Evolutionary conservation across 441 rosid species (phyloP).

Genomic region (Euphorbia schlechtendalii): DNA sequence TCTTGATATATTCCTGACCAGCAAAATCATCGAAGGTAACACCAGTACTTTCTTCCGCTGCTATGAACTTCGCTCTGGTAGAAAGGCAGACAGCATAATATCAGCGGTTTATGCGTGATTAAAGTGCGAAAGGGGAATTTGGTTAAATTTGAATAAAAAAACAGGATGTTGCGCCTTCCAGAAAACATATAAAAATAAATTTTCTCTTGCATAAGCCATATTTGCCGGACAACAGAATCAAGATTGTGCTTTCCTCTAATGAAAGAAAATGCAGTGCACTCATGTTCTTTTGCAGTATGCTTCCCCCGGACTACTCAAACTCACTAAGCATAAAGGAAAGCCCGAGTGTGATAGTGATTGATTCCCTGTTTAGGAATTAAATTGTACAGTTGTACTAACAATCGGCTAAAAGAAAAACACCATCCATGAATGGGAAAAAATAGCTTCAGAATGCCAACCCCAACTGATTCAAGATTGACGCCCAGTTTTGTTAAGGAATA

Average conservation of each 20-base stretch:
- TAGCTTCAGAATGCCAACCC: background rate
- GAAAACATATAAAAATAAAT: no score
- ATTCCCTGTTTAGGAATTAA: no score
- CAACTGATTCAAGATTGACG: background rate
- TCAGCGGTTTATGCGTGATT: background rate
- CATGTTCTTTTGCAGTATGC: background rate
- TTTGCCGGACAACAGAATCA: background rate
- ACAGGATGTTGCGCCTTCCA: background rate
- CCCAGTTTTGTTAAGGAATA: background rate
- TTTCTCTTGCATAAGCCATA: background rate
- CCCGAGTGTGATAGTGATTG: no score
- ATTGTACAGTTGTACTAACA: background rate
- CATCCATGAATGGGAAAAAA: background rate
- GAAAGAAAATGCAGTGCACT: background rate
- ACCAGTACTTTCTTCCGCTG: constrained; percentile 94
- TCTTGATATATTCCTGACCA: constrained; percentile 94
- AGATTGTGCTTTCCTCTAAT: background rate
- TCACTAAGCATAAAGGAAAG: background rate
- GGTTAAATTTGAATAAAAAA: background rate
- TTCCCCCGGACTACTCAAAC: background rate
- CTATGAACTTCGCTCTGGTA: constrained; percentile 82
- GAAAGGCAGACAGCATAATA: constrained; percentile 3
- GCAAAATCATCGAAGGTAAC: constrained; percentile 96
- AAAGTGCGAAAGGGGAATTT: background rate
- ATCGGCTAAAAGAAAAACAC: background rate